Evolutionary conservation across 2,329 filamentous ascomycete genomes (phyloP).

Genomic region (Aspergillus japonicus): DNA sequence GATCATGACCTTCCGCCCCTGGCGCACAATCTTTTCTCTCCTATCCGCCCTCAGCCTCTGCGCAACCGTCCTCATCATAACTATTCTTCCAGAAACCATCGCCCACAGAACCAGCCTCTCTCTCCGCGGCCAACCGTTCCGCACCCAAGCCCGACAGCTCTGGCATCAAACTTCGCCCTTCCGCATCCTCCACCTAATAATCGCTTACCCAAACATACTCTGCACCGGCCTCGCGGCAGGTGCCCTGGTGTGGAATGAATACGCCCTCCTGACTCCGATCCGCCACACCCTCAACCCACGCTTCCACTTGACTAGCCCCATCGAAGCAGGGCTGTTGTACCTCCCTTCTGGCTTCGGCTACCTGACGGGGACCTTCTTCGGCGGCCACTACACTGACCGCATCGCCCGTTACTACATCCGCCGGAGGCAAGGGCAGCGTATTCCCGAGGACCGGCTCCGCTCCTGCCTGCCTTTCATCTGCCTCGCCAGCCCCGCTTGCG

Average conservation of each 20-base stretch:
- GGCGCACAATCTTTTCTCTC: slow-evolving; percentile 76
- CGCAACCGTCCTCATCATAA: slow-evolving; percentile 59
- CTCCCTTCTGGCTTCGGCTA: slow-evolving; percentile 71
- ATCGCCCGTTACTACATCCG: slow-evolving; percentile 64
- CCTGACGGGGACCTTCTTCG: slow-evolving; percentile 66
- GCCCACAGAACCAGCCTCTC: slow-evolving; percentile 63
- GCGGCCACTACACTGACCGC: slow-evolving; percentile 69
- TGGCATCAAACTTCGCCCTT: slow-evolving; percentile 66
- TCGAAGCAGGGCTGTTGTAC: slow-evolving; percentile 71
- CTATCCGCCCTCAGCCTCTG: slow-evolving; percentile 66
- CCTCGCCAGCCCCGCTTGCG: slow-evolving; percentile 58
- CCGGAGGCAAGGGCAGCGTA: slow-evolving; percentile 56
- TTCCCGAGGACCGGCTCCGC: slow-evolving; percentile 68
- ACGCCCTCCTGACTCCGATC: slow-evolving; percentile 66
- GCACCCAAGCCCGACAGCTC: slow-evolving; percentile 55
- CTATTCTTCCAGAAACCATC: slow-evolving; percentile 72
- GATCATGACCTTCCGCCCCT: slow-evolving; percentile 70
- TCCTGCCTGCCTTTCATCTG: slow-evolving; percentile 59
- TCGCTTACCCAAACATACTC: slow-evolving; percentile 67
- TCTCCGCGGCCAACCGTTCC: slow-evolving; percentile 53
- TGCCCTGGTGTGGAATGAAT: slow-evolving; percentile 73
- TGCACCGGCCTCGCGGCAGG: slow-evolving; percentile 61
- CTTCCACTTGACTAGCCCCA: slow-evolving; percentile 64
- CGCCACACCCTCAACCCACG: slow-evolving; percentile 73
- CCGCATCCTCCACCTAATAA: slow-evolving; percentile 60